Evolutionary conservation across 2,329 filamentous ascomycete genomes (phyloP).

Genomic region (Hypoxylon sp.): DNA sequence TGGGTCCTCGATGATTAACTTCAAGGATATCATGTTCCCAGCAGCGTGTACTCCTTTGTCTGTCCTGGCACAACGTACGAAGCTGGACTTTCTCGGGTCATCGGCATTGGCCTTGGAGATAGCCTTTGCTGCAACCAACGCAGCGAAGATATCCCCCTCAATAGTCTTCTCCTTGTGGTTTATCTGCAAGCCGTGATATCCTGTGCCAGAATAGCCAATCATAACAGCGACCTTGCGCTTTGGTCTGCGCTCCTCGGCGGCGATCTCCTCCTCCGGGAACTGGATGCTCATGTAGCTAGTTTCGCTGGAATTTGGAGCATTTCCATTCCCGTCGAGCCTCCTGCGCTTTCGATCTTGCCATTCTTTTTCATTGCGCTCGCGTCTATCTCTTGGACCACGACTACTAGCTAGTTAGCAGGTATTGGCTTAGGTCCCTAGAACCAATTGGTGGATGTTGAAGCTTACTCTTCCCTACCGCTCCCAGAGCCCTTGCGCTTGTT

Average conservation of each 20-base stretch:
- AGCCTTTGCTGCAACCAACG: conserved; percentile 90
- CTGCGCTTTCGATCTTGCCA: conserved; percentile 69
- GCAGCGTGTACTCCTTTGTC: conserved; percentile 98
- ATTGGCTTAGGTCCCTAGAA: conserved; percentile 47
- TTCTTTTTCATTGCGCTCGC: conserved; percentile 61
- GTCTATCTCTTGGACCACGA: conserved; percentile 66
- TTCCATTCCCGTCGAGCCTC: conserved; percentile 59
- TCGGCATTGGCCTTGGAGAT: conserved; percentile 98
- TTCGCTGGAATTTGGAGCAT: conserved; percentile 53
- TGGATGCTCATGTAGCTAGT: conserved; percentile 70
- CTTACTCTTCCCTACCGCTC: conserved; percentile 47
- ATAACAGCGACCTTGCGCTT: conserved; percentile 98
- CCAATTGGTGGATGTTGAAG: neutral
- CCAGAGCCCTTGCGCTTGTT: conserved; percentile 26
- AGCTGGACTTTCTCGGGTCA: conserved; percentile 95
- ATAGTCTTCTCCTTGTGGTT: conserved; percentile 88
- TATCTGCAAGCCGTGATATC: conserved; percentile 98
- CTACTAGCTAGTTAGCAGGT: conserved; percentile 65
- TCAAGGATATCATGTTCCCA: conserved; percentile 94
- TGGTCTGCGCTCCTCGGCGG: conserved; percentile 85
- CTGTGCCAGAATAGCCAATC: conserved; percentile 95
- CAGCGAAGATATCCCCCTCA: conserved; percentile 93
- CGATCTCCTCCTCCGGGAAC: conserved; percentile 84
- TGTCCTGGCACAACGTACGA: conserved; percentile 93
- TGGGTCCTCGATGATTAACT: conserved; percentile 93